Evolutionary conservation across 257 asterid genomes (phyloP).

Genomic region (Solanum rostratum): DNA sequence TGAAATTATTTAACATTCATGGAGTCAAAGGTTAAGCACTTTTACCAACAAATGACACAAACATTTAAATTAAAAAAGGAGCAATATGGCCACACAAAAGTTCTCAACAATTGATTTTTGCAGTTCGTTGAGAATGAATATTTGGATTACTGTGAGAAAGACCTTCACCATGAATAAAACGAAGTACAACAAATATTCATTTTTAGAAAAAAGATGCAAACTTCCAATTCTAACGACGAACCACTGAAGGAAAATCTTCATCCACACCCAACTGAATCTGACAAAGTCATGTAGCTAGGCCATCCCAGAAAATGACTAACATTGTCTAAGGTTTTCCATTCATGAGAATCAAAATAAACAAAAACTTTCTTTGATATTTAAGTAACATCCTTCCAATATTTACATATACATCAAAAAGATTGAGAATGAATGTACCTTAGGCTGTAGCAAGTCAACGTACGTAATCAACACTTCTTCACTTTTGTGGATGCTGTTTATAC

Average conservation of each 20-base stretch:
- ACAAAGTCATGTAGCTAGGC: not conserved
- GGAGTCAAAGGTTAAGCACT: not conserved
- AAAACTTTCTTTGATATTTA: not conserved
- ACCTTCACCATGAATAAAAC: not conserved
- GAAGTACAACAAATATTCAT: not conserved
- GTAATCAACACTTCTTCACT: constrained; percentile 71
- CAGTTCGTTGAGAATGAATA: not conserved
- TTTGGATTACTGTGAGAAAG: not conserved
- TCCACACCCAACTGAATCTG: not conserved
- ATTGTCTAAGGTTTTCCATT: not conserved
- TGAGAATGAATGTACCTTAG: constrained; percentile 36
- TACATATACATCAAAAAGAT: not conserved
- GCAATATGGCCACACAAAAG: not conserved
- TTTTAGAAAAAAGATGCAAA: not conserved
- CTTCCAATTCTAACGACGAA: not conserved
- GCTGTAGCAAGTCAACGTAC: constrained; percentile 72
- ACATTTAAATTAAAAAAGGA: not conserved
- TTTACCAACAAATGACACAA: not conserved
- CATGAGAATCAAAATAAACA: not conserved
- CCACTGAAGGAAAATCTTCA: not conserved
- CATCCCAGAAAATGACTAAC: not conserved
- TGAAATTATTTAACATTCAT: not conserved
- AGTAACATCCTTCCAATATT: not conserved
- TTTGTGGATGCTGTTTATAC: constrained; percentile 40
- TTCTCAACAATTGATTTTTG: not conserved